Conservation (phyloP, 129 eudicot genomes). For the Pittosporum tobira region DNA sequence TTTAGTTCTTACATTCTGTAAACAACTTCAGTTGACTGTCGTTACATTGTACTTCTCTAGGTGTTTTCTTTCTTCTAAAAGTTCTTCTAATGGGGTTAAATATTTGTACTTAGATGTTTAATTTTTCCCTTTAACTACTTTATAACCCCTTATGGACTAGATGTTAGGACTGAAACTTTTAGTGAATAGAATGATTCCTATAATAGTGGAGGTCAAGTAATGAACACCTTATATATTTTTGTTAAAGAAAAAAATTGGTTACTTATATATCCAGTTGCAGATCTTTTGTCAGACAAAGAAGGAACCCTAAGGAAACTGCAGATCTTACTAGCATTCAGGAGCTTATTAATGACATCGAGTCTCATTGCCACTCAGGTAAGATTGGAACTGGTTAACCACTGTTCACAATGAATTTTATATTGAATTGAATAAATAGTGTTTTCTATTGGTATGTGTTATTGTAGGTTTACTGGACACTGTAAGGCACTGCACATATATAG, state of each 20-base stretch:
- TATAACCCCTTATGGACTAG: background rate
- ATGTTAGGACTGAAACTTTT: too few species aligned
- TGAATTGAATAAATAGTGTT: background rate
- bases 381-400: background rate
- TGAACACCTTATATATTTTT: background rate
- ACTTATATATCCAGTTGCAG: slow-evolving; percentile 27
- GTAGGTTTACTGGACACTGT: slow-evolving; percentile 82
- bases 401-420: slow-evolving; percentile 8
- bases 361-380: slow-evolving; percentile 69
- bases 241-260: background rate
- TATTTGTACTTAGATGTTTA: background rate
- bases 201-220: background rate
- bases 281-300: slow-evolving; percentile 78
- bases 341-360: slow-evolving; percentile 64
- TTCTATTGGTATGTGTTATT: slow-evolving; percentile 14
- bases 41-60: too few species aligned
- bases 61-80: too few species aligned
- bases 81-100: background rate
- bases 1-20: too few species aligned
- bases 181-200: too few species aligned
- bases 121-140: background rate
- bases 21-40: too few species aligned
- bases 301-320: slow-evolving; percentile 91
- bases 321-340: slow-evolving; percentile 94
- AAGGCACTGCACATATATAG: slow-evolving; percentile 82